Evolutionary conservation across 352 stramenopile genomes (phyloP).

Genomic region (Pythium insidiosum): DNA sequence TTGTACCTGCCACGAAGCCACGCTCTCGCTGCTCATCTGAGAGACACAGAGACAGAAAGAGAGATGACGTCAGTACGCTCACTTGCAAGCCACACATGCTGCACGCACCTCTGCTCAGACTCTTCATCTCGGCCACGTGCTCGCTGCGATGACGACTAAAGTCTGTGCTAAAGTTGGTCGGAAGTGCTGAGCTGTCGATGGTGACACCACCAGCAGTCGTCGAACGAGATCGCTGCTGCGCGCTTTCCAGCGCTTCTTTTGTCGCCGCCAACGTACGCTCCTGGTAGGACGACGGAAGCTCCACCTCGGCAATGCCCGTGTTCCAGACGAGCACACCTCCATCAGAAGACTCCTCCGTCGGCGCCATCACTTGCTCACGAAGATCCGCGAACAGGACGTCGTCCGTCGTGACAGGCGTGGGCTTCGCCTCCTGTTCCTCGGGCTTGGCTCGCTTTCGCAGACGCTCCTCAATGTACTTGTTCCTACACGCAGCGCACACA

Average conservation of each 20-base stretch:
- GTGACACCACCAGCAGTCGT: no score
- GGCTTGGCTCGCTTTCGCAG: constrained; percentile 36
- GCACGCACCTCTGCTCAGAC: constrained; percentile 38
- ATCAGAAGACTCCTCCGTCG: constrained; percentile 25
- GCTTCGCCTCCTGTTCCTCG: not conserved
- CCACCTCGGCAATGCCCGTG: constrained; percentile 74
- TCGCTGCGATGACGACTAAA: constrained; percentile 69
- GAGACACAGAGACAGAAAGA: no score
- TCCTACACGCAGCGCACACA: no score
- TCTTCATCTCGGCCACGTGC: constrained; percentile 65
- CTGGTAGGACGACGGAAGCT: constrained; percentile 44
- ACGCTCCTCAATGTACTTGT: constrained; percentile 78
- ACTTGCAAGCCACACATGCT: no score
- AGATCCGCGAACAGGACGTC: constrained; percentile 62
- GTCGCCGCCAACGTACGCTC: constrained; percentile 48
- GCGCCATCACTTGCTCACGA: constrained; percentile 28
- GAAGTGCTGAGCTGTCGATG: constrained; percentile 46
- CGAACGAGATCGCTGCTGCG: constrained; percentile 10
- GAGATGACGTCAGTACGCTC: no score
- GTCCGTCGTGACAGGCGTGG: constrained; percentile 28
- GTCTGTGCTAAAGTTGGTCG: constrained; percentile 68
- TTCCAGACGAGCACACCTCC: constrained; percentile 70
- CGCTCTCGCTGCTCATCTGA: constrained; percentile 63
- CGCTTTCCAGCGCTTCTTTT: constrained; percentile 29
- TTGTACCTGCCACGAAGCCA: constrained; percentile 46